Base-by-base conservation (phyloP, 768 basidiomycete genomes). In the Boletellus emodensis region DNA sequence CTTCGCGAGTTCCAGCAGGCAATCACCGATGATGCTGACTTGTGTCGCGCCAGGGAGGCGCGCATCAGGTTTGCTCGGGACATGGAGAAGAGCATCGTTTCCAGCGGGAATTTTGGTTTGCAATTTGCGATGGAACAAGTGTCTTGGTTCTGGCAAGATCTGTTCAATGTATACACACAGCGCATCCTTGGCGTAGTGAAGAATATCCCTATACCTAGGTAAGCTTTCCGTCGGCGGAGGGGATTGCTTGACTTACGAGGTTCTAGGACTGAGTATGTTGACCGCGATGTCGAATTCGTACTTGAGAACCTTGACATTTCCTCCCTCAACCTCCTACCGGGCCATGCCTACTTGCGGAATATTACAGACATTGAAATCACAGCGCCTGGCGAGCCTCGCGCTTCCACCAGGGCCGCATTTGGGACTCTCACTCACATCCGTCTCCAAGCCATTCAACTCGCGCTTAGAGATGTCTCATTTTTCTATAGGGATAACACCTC, bases 111-210 rank as follows among this genome's bases (percentile, higher is more conserved):
- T 70, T 36, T 71, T 0, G 75, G 76, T 6, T 39, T 82, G 39
- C 75, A 82, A 60, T 75, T 75, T 10, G 75, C 78, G 4, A 60
- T 84, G 54, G 82, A 85, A 47, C 77, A 83, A 40, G 76, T 79
- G 6, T 77, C 82, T 1, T 89, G 87, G 87, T 80, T 88, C 69
- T 87, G 84, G 84, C 79, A 84, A 63, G 91, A 94, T 53, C 52
- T 91, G 7, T 84, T 89, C 72, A 87, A 84, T 58, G 85, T 90
- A 14, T 91, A 90, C 60, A 63, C 87, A 1, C 90, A 89, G 14
- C 76, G 77, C 9, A 32, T 80, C 1, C 62, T 85, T 48, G 57
- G 52, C 24, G 67, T 77, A 60, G 54, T 87, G 62, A 79, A 79
- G 57, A 77, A 79, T 46, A 66, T 88, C 13, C 86, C 86, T 11